Percentiles rank a stretch among this genome's conserved stretches.
phyloP scores from a whole-genome alignment of 2,329 filamentous ascomycete species.

The Talaromyces sp. region DNA sequence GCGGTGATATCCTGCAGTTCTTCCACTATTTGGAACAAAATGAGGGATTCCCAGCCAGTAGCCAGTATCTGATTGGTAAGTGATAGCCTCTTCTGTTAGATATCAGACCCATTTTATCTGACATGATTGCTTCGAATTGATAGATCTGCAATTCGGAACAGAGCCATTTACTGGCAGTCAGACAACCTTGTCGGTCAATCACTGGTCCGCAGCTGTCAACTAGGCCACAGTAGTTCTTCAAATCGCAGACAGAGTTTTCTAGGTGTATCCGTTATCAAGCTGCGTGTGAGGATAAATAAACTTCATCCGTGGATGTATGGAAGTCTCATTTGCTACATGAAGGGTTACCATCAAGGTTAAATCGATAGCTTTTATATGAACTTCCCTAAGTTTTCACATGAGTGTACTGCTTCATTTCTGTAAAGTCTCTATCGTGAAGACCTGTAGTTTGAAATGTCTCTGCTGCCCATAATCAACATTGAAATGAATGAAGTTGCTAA shows the following conservation, averaged over 20 bases:
- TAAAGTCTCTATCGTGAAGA: background rate
- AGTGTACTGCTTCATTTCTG: background rate
- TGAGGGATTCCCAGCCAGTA: slow-evolving; percentile 45
- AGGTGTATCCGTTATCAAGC: background rate
- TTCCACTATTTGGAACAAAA: slow-evolving; percentile 50
- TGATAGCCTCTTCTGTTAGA: slow-evolving; percentile 24
- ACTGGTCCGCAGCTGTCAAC: slow-evolving; percentile 19
- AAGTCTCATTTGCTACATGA: background rate
- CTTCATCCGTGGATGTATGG: background rate
- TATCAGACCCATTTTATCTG: background rate
- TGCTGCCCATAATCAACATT: background rate
- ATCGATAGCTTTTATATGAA: background rate
- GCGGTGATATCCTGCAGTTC: slow-evolving; percentile 56
- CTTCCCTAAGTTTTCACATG: background rate
- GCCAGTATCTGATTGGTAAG: slow-evolving; percentile 50
- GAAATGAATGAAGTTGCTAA: background rate
- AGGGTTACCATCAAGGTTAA: background rate
- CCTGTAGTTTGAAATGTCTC: background rate
- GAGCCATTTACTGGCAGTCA: slow-evolving; percentile 54
- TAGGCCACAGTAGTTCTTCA: background rate
- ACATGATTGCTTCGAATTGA: background rate
- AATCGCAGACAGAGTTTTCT: background rate
- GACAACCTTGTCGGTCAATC: slow-evolving; percentile 31
- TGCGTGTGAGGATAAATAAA: background rate
- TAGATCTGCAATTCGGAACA: slow-evolving; percentile 47